A percentile compares a stretch with the other conserved stretches of the same genome.
Conservation (phyloP, 2,329 filamentous ascomycete genomes). For the Xylariaceae sp. region DNA sequence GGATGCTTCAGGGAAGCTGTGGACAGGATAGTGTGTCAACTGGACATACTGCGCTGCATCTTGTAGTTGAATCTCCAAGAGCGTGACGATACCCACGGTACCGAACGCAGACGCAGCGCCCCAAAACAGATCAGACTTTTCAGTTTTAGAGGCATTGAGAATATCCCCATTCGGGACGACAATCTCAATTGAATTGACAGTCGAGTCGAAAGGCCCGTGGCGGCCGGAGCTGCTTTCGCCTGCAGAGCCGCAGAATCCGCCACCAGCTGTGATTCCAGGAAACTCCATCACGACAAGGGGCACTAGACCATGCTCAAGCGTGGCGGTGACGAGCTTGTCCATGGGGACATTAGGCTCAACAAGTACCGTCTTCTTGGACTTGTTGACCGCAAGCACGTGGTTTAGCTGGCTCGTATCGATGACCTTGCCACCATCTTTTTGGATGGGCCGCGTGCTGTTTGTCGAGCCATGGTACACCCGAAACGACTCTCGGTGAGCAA, state of each 20-base stretch:
- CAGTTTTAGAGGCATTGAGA: slow-evolving; percentile 46
- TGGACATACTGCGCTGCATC: slow-evolving; percentile 52
- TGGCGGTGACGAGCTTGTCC: slow-evolving; percentile 56
- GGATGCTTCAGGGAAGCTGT: slow-evolving; percentile 35
- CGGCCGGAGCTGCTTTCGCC: slow-evolving; percentile 65
- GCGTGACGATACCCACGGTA: slow-evolving; percentile 60
- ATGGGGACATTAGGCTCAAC: slow-evolving; percentile 67
- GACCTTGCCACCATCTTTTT: slow-evolving; percentile 45
- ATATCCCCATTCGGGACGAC: slow-evolving; percentile 57
- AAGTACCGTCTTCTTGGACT: slow-evolving; percentile 47
- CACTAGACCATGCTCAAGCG: slow-evolving; percentile 50
- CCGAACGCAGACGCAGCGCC: slow-evolving; percentile 62
- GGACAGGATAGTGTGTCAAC: slow-evolving; percentile 48
- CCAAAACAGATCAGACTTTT: slow-evolving; percentile 55
- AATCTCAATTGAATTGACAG: slow-evolving; percentile 57
- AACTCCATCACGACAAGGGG: slow-evolving; percentile 67
- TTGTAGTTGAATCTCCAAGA: slow-evolving; percentile 55
- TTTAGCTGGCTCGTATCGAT: slow-evolving; percentile 62
- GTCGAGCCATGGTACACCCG: slow-evolving; percentile 74
- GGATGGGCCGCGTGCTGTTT: slow-evolving; percentile 63
- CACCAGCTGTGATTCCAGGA: slow-evolving; percentile 65
- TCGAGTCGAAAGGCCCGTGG: slow-evolving; percentile 60
- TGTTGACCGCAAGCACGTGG: slow-evolving; percentile 57
- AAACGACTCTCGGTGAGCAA: slow-evolving; percentile 48
- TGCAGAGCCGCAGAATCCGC: slow-evolving; percentile 60